Percentiles rank a stretch among this genome's conserved stretches.
Evolutionary conservation across 2,329 filamentous ascomycete genomes (phyloP).

Genomic region (Cytospora paraplurivora): DNA sequence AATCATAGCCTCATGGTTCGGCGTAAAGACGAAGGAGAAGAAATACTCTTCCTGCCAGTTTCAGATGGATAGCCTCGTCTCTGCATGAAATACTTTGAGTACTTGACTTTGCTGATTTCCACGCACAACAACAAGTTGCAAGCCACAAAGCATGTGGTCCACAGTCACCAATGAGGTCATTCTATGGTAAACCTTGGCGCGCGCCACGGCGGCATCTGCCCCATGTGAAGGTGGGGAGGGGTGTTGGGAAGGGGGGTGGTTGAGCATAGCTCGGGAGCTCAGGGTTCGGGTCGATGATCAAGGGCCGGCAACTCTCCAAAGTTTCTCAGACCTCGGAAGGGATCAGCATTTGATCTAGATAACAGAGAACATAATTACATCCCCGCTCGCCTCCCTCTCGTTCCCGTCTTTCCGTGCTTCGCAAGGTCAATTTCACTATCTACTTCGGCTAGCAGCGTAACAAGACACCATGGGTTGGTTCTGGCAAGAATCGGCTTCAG

Average conservation of each 20-base stretch:
- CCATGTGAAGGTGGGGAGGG: background rate
- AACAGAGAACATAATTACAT: background rate
- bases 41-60: constrained; percentile 8
- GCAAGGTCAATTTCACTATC: background rate
- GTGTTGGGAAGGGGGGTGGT: too few species aligned
- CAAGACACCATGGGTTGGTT: constrained; percentile 61
- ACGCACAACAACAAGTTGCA: background rate
- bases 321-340: too few species aligned
- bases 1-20: constrained; percentile 39
- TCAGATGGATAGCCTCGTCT: background rate
- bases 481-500: constrained; percentile 50
- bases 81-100: background rate
- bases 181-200: constrained; percentile 9
- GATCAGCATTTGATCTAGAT: background rate
- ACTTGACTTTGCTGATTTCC: constrained; percentile 14
- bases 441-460: constrained; percentile 11
- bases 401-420: background rate
- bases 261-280: background rate
- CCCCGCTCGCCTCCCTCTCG: background rate
- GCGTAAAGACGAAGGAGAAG: constrained; percentile 17
- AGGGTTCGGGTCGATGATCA: constrained; percentile 18
- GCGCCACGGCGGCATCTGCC: background rate
- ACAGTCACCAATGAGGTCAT: constrained; percentile 32
- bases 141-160: background rate
- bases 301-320: background rate